phyloP scores from a whole-genome alignment of 805 yeast genomes.

The Zygotorulaspora florentina region DNA sequence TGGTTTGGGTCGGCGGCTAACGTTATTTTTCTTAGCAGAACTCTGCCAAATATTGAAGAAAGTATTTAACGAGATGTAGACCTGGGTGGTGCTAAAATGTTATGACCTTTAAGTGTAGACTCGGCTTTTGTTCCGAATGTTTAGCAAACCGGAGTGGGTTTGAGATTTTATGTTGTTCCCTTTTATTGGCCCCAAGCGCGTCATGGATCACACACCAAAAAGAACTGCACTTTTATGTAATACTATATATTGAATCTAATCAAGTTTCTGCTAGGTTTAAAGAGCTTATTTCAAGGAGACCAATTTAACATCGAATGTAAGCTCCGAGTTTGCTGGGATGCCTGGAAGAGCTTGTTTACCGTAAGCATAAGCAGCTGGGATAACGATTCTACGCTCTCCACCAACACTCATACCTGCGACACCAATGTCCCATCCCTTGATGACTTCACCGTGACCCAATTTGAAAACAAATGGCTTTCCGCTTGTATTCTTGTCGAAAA shows the following conservation, averaged over 20 bases:
- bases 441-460: constrained; percentile 96
- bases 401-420: constrained; percentile 98
- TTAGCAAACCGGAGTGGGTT: no score
- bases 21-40: no score
- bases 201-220: neutral
- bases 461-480: constrained; percentile 94
- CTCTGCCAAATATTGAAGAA: no score
- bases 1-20: no score
- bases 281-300: constrained; percentile 70
- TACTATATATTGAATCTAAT: neutral
- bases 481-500: constrained; percentile 92
- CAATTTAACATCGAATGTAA: constrained; percentile 93
- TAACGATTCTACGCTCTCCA: constrained; percentile 96
- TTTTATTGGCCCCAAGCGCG: neutral
- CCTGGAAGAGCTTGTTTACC: constrained; percentile 95
- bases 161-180: neutral
- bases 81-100: no score
- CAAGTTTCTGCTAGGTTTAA: neutral
- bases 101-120: no score
- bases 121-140: no score
- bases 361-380: constrained; percentile 95
- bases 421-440: constrained; percentile 98
- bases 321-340: constrained; percentile 94
- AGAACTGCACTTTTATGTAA: neutral
- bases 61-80: no score